phyloP scores from a whole-genome alignment of 768 basidiomycete species.

The Tulasnella sp. region DNA sequence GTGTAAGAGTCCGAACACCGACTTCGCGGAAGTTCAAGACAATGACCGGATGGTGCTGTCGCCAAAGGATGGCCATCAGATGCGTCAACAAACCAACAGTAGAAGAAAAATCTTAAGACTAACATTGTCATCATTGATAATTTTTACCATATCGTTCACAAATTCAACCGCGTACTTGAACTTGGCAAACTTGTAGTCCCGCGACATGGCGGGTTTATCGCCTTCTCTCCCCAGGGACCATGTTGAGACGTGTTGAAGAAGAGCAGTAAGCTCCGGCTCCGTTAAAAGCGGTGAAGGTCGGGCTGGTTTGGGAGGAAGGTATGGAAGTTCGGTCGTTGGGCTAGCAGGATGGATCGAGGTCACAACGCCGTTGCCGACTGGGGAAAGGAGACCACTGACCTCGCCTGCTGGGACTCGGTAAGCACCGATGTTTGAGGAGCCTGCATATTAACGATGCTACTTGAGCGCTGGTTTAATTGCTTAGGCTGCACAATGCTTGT shows the following conservation, averaged over 20 bases:
- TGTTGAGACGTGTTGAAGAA: background rate
- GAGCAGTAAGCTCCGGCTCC: background rate
- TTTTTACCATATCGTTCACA: background rate
- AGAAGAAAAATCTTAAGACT: background rate
- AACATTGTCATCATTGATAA: background rate
- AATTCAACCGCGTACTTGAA: conserved; percentile 9
- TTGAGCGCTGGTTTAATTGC: background rate
- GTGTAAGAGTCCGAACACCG: background rate
- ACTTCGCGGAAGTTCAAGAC: conserved; percentile 1
- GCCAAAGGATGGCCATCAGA: background rate
- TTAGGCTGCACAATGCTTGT: no score
- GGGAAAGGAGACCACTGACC: background rate
- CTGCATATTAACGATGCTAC: background rate
- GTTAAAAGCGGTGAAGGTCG: background rate
- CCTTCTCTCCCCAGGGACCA: background rate
- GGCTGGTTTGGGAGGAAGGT: conserved; percentile 2
- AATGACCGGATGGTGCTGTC: conserved; percentile 8
- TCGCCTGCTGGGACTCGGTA: background rate
- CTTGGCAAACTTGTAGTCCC: conserved; percentile 6
- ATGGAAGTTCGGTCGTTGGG: background rate
- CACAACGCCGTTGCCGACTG: background rate
- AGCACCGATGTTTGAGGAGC: background rate
- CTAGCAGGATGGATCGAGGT: background rate
- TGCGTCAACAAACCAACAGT: background rate
- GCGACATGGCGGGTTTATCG: background rate